These are phyloP conservation scores for Cucurbita maxima DNA, from an alignment of 306 rosid species.

Conservation along the genomic window DNA sequence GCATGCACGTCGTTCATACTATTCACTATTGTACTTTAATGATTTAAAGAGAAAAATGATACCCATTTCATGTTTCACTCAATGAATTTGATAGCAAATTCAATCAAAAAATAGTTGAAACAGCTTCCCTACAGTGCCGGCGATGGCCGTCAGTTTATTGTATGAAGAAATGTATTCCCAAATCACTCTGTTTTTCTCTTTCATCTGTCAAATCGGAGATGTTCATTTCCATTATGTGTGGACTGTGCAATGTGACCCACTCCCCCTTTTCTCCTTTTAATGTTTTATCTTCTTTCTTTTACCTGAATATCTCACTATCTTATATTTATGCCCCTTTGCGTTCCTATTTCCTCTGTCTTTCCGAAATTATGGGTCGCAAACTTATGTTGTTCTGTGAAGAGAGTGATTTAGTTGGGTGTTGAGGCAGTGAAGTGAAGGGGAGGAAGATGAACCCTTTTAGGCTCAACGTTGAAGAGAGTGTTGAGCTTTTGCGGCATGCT, in stretches of 20 bases:
- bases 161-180: background rate
- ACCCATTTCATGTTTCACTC: background rate
- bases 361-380: background rate
- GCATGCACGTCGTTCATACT: background rate
- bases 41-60: background rate
- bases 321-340: too few relatives aligned
- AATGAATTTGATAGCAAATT: too few relatives aligned
- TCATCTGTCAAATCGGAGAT: background rate
- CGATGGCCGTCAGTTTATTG: background rate
- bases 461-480: slow-evolving; percentile 27
- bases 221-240: background rate
- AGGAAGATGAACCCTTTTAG: slow-evolving; percentile 20
- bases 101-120: too few relatives aligned
- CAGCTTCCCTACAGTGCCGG: background rate
- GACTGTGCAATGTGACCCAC: background rate
- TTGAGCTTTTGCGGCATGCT: slow-evolving; percentile 36
- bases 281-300: background rate
- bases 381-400: background rate
- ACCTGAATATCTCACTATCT: background rate
- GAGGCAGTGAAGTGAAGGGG: slow-evolving; percentile 32
- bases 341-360: too few relatives aligned
- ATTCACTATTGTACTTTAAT: background rate
- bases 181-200: background rate
- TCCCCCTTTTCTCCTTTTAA: background rate
- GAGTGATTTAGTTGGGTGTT: slow-evolving; percentile 1